These are phyloP conservation scores for Endocladia muricata DNA, from an alignment of 31 red algal species.

Conservation along the genomic window DNA sequence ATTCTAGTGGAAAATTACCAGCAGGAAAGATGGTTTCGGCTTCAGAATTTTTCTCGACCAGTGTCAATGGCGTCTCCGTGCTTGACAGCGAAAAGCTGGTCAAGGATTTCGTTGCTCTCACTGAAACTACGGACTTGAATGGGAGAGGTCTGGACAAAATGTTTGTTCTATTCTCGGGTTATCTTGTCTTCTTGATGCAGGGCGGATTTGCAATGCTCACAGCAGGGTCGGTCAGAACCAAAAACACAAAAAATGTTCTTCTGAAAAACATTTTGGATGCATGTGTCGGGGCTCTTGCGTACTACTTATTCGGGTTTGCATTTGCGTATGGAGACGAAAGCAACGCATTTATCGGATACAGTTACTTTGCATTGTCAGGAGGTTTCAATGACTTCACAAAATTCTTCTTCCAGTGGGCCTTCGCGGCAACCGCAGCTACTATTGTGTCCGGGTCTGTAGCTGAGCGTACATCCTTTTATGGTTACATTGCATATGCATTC, in stretches of 20 bases:
- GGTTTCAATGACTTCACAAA: conserved; percentile 16
- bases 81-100: neutral
- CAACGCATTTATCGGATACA: conserved; percentile 72
- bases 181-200: conserved; percentile 98
- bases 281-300: conserved; percentile 87
- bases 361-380: conserved; percentile 73
- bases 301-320: conserved; percentile 87
- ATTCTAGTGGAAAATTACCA: too few relatives aligned
- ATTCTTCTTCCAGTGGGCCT: conserved; percentile 93
- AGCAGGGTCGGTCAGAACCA: conserved; percentile 84
- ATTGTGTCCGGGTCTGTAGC: conserved; percentile 97
- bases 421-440: conserved; percentile 95
- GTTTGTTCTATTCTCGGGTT: conserved; percentile 92
- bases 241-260: conserved; percentile 95
- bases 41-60: too few relatives aligned
- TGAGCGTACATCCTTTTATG: conserved; percentile 81
- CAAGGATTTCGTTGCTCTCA: neutral
- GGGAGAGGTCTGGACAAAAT: conserved; percentile 41
- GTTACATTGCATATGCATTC: conserved; percentile 86
- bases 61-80: too few relatives aligned
- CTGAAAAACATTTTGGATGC: conserved; percentile 79
- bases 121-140: neutral
- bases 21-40: too few relatives aligned
- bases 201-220: conserved; percentile 97
- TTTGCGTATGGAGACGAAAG: conserved; percentile 70